Percentiles rank a stretch among this genome's conserved stretches.
Conservation (phyloP, 2,329 filamentous ascomycete species). For the Arthrinium puccinioides region DNA sequence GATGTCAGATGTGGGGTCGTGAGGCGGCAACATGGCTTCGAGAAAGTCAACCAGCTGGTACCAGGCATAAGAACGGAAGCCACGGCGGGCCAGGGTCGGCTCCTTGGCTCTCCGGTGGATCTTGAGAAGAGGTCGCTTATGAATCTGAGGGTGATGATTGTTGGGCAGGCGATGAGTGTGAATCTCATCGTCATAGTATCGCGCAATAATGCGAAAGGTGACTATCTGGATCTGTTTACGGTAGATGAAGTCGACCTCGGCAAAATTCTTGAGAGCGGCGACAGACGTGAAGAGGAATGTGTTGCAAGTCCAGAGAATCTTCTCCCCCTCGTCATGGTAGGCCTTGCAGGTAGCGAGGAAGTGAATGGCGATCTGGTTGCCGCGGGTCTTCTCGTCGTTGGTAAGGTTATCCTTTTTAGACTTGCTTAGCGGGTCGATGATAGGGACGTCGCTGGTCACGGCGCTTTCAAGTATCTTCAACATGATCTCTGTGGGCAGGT, state of each 20-base stretch:
- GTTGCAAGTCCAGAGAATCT: constrained; percentile 44
- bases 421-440: constrained; percentile 46
- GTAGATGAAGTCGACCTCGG: constrained; percentile 32
- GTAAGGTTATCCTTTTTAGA: constrained; percentile 35
- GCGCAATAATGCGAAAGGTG: constrained; percentile 46
- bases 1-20: constrained; percentile 29
- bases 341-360: constrained; percentile 45
- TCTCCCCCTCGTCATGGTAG: constrained; percentile 40
- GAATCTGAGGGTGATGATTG: constrained; percentile 35
- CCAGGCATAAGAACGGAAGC: constrained; percentile 49
- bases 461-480: constrained; percentile 44
- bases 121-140: constrained; percentile 31
- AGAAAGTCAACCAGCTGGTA: constrained; percentile 46
- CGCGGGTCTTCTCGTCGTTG: constrained; percentile 30
- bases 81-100: constrained; percentile 37
- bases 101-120: constrained; percentile 36
- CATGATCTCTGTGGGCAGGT: constrained; percentile 45
- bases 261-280: constrained; percentile 40
- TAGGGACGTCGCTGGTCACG: constrained; percentile 38
- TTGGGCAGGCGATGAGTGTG: constrained; percentile 30
- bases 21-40: constrained; percentile 41
- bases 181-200: constrained; percentile 47
- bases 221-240: constrained; percentile 37
- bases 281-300: constrained; percentile 48
- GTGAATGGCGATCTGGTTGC: constrained; percentile 43